These are phyloP conservation scores for Colletotrichum horii DNA, from an alignment of 2,329 filamentous ascomycete genomes.

Conservation along the genomic window DNA sequence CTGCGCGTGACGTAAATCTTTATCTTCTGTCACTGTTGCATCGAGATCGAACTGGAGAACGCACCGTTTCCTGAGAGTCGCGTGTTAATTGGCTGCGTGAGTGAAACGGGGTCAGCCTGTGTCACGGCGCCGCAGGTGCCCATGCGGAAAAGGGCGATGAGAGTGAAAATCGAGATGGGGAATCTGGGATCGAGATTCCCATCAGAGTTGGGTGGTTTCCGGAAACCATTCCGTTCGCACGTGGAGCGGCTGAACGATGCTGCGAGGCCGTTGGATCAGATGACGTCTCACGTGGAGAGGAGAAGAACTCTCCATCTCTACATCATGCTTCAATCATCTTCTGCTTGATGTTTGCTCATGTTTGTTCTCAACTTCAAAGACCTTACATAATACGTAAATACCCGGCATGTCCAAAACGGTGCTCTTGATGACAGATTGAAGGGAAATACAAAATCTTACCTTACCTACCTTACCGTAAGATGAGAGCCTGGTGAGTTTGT, in stretches of 20 bases:
- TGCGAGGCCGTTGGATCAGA: neutral
- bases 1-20: neutral
- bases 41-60: neutral
- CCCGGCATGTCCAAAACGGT: no score
- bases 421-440: neutral
- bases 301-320: neutral
- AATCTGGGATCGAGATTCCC: neutral
- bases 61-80: neutral
- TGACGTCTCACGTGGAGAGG: neutral
- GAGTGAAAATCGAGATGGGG: neutral
- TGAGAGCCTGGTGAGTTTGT: neutral
- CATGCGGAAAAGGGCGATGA: neutral
- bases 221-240: neutral
- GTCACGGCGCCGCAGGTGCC: neutral
- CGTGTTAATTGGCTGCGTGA: neutral
- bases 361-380: neutral
- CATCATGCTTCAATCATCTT: neutral
- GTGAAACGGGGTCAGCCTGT: neutral
- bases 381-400: neutral
- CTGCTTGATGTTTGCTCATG: neutral
- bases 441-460: neutral
- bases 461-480: no score
- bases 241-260: neutral
- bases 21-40: neutral
- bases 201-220: neutral